A percentile compares a stretch with the other conserved stretches of the same genome.
Evolutionary conservation across 2,329 filamentous ascomycete species (phyloP).

Genomic region (Tolypocladium endophyticum): DNA sequence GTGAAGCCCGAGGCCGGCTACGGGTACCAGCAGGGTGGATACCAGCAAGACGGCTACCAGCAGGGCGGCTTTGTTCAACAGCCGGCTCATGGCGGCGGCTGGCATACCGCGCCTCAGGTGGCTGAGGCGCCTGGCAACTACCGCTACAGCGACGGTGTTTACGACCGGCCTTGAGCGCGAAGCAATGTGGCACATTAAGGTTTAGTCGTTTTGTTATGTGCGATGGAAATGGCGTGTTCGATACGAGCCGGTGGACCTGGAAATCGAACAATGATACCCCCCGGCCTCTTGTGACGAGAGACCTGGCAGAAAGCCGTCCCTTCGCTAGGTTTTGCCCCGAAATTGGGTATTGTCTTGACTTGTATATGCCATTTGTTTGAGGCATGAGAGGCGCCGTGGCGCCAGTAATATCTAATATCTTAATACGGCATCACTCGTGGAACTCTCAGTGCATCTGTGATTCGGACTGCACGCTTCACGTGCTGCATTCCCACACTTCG

Average conservation of each 20-base stretch:
- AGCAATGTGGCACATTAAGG: not conserved
- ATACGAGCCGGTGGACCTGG: not conserved
- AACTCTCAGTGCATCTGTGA: not conserved
- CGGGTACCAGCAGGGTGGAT: conserved; percentile 1
- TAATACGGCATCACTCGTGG: not conserved
- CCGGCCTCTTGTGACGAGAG: not conserved
- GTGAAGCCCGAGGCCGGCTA: conserved; percentile 17
- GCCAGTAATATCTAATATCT: not conserved
- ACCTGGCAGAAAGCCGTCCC: not conserved
- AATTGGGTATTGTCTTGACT: not conserved
- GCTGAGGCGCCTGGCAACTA: conserved; percentile 13
- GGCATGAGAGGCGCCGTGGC: not conserved
- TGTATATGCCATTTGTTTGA: not conserved
- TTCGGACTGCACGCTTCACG: not conserved
- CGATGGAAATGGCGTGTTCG: not conserved
- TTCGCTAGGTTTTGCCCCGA: not conserved
- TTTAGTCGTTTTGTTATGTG: not conserved
- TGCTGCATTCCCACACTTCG: no score
- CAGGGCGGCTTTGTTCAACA: not conserved
- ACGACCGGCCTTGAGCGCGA: conserved; percentile 15
- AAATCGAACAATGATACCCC: not conserved
- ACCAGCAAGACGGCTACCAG: not conserved
- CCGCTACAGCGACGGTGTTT: conserved; percentile 27
- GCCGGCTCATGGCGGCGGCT: not conserved
- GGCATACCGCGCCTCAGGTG: conserved; percentile 2